These are phyloP conservation scores for Ajuga chamaepitys DNA, from an alignment of 257 asterid species.

Conservation along the genomic window DNA sequence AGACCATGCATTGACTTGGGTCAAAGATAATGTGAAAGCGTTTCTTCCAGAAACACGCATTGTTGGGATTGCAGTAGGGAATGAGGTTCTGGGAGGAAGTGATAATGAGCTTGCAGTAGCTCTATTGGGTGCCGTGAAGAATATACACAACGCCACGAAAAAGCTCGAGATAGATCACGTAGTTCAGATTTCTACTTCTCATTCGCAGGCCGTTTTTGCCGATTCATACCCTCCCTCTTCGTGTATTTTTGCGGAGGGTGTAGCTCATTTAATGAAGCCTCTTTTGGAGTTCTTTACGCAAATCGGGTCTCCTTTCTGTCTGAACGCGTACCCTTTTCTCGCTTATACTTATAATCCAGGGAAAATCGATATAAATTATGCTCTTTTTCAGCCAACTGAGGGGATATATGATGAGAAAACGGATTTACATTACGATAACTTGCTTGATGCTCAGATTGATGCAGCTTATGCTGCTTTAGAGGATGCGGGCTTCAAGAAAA, in stretches of 20 bases:
- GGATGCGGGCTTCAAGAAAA: conserved; percentile 56
- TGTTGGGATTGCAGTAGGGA: conserved; percentile 87
- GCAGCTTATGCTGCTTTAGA: conserved; percentile 92
- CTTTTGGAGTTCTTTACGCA: conserved; percentile 69
- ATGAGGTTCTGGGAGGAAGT: conserved; percentile 61
- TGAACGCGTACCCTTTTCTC: conserved; percentile 89
- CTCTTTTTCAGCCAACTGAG: conserved; percentile 63
- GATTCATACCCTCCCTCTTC: conserved; percentile 89
- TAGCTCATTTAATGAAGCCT: conserved; percentile 72
- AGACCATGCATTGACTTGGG: conserved; percentile 85
- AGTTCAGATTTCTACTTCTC: conserved; percentile 80
- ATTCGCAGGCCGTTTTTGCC: conserved; percentile 63
- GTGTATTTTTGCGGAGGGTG: conserved; percentile 63
- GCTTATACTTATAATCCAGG: conserved; percentile 64
- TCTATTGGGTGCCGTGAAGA: conserved; percentile 64
- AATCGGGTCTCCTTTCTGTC: conserved; percentile 82
- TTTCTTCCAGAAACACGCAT: conserved; percentile 78
- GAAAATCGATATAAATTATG: conserved; percentile 74
- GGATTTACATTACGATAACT: conserved; percentile 70
- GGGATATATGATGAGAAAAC: conserved; percentile 66
- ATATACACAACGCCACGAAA: conserved; percentile 69
- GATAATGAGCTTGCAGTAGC: conserved; percentile 46
- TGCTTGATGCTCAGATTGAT: conserved; percentile 96
- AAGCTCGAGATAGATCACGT: conserved; percentile 41
- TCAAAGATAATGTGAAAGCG: conserved; percentile 70